These are phyloP conservation scores for Pleoardoris graminearum DNA, from an alignment of 2,329 filamentous ascomycete species.

Conservation along the genomic window DNA sequence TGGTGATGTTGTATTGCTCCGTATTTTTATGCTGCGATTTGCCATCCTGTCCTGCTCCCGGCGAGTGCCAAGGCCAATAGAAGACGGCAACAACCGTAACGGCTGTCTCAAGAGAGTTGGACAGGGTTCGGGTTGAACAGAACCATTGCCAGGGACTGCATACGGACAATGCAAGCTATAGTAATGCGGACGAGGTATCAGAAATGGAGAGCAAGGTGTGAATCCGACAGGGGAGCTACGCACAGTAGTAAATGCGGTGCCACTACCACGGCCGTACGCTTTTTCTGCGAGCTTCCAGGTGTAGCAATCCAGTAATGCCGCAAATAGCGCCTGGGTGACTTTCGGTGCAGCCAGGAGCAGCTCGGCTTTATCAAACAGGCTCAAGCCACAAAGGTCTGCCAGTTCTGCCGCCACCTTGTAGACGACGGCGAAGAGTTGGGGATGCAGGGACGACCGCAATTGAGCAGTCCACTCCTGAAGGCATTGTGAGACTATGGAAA, in stretches of 20 bases:
- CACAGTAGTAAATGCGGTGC: constrained; percentile 71
- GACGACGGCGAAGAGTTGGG: constrained; percentile 76
- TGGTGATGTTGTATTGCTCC: constrained; percentile 38
- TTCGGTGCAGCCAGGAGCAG: constrained; percentile 75
- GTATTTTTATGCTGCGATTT: constrained; percentile 22
- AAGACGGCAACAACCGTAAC: constrained; percentile 78
- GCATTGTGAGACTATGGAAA: constrained; percentile 33
- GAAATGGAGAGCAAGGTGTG: constrained; percentile 20
- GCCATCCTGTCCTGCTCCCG: constrained; percentile 25
- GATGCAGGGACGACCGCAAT: constrained; percentile 88
- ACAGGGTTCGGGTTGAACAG: constrained; percentile 88
- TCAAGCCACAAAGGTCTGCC: constrained; percentile 59
- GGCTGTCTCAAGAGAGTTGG: constrained; percentile 90
- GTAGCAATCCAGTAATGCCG: constrained; percentile 79
- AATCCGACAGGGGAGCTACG: constrained; percentile 41
- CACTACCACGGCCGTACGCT: constrained; percentile 69
- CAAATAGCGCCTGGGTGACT: constrained; percentile 73
- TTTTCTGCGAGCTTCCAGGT: constrained; percentile 80
- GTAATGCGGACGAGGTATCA: constrained; percentile 23
- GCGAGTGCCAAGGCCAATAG: constrained; percentile 83
- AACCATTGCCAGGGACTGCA: constrained; percentile 96
- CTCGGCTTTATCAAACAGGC: constrained; percentile 62
- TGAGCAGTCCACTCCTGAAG: constrained; percentile 87
- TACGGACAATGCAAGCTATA: constrained; percentile 69
- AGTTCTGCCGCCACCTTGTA: constrained; percentile 67